These are phyloP conservation scores for Fusarium albosuccineum DNA, from an alignment of 2,329 filamentous ascomycete genomes.

Conservation along the genomic window DNA sequence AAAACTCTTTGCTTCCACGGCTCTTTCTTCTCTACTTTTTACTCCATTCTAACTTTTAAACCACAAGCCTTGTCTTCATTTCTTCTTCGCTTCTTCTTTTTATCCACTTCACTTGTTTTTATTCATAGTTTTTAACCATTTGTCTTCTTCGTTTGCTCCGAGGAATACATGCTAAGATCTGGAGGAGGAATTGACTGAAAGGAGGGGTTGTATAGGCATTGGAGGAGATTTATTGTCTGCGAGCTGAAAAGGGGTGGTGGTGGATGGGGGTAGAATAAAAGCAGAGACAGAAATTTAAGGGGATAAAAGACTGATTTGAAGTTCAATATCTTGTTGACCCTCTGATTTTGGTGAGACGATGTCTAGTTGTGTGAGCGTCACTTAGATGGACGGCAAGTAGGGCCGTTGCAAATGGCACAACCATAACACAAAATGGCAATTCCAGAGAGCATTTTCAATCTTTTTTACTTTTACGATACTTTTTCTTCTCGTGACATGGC, in stretches of 20 bases:
- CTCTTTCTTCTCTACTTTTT: constrained; percentile 33
- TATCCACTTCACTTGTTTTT: constrained; percentile 14
- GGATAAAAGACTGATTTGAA: constrained; percentile 29
- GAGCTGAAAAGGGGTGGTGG: constrained; percentile 14
- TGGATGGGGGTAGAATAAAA: constrained; percentile 23
- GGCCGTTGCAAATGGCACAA: not conserved
- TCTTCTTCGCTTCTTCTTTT: constrained; percentile 13
- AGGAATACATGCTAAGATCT: constrained; percentile 1
- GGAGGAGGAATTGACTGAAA: not conserved
- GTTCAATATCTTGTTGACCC: not conserved
- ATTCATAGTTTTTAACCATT: constrained; percentile 12
- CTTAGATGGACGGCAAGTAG: not conserved
- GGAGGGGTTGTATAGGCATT: constrained; percentile 32
- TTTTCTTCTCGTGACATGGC: not conserved
- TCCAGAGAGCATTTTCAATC: constrained; percentile 3
- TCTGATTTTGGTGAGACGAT: not conserved
- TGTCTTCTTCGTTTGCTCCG: constrained; percentile 7
- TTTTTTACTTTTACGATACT: not conserved
- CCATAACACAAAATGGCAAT: not conserved
- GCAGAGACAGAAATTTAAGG: constrained; percentile 6
- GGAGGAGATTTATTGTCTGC: constrained; percentile 9
- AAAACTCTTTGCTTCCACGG: constrained; percentile 27
- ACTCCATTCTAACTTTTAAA: constrained; percentile 17
- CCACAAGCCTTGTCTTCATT: constrained; percentile 15
- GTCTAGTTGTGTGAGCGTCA: not conserved